Evolutionary conservation across 768 basidiomycete species (phyloP).

Genomic region (Kwoniella bestiolae): DNA sequence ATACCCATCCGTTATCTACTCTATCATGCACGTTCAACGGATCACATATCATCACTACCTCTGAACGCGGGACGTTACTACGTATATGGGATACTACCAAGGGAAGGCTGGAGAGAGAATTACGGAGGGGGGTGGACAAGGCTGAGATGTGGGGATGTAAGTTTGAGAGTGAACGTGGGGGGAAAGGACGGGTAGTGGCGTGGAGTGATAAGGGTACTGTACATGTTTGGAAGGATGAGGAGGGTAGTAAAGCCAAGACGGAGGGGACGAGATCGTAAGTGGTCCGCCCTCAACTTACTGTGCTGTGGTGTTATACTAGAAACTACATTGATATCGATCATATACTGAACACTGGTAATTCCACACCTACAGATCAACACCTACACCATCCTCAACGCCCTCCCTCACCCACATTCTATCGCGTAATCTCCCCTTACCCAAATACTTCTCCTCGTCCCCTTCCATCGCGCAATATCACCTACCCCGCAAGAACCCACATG

Average conservation of each 20-base stretch:
- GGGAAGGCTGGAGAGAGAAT: constrained; percentile 50
- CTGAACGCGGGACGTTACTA: constrained; percentile 54
- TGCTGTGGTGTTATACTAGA: not conserved
- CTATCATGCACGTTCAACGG: constrained; percentile 49
- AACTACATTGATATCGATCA: too few species aligned
- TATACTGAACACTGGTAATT: not conserved
- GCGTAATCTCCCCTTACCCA: constrained; percentile 55
- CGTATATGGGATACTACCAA: constrained; percentile 54
- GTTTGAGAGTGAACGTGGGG: constrained; percentile 27
- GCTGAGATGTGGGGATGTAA: constrained; percentile 56
- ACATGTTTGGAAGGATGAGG: constrained; percentile 54
- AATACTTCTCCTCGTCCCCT: constrained; percentile 55
- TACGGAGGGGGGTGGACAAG: constrained; percentile 54
- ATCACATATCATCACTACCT: constrained; percentile 51
- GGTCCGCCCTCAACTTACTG: not conserved
- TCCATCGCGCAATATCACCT: constrained; percentile 54
- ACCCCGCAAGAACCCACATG: constrained; percentile 53
- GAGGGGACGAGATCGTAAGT: constrained; percentile 10
- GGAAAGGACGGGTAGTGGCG: constrained; percentile 44
- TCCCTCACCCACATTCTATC: constrained; percentile 42
- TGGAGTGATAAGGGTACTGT: constrained; percentile 59
- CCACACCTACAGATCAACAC: not conserved
- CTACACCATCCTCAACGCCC: constrained; percentile 24
- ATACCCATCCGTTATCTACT: constrained; percentile 52
- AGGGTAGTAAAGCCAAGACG: constrained; percentile 13